Evolutionary conservation across 2,329 filamentous ascomycete genomes (phyloP), one percentile per base, ranked within the genome.

Genomic region (Aspergillus novofumigatus): DNA sequence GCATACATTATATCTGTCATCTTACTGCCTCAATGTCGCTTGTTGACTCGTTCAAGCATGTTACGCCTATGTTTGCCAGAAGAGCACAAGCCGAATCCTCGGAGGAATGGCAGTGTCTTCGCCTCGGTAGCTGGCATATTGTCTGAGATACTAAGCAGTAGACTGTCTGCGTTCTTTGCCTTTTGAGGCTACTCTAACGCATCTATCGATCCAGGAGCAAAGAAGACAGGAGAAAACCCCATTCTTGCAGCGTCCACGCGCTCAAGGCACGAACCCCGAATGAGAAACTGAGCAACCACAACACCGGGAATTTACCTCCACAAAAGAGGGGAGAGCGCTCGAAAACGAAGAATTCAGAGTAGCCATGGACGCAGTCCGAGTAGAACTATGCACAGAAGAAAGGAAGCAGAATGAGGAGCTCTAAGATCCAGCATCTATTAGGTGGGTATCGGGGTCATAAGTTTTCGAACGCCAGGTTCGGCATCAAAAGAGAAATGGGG

Each of bases 391-490:
- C 49, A 58, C 52, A 52, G 38, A 55, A 47, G 49, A 42, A 55
- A 49, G 10, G 21, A 47, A 47, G 44, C 5, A 51, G 52, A 41
- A 52, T 52, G 45, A 53, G 51, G 35, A 58, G 54, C 52, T 59
- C 57, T 56, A 59, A 57, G 44, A 42, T 53, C 45, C 54, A 54
- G 49, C 55, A 61, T 64, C 56, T 60, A 64, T 57, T 14, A 49
- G 9, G 48, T 50, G 68, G 69, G 69, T 70, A 69, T 71, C 67
- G 67, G 63, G 47, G 59, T 69, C 62, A 61, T 69, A 51, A 67
- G 59, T 65, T 62, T 53, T 65, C 54, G 32, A 38, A 21, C 10
- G 50, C 52, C 51, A 59, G 55, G 48, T 52, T 56, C 51, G 53
- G 54, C 49, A 45, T 35, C 20, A 52, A 49, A 35, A 20, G 25